Percentiles rank a stretch among this genome's conserved stretches.
Evolutionary conservation across 257 asterid species (phyloP).

Genomic region (Fraxinus pennsylvanica): DNA sequence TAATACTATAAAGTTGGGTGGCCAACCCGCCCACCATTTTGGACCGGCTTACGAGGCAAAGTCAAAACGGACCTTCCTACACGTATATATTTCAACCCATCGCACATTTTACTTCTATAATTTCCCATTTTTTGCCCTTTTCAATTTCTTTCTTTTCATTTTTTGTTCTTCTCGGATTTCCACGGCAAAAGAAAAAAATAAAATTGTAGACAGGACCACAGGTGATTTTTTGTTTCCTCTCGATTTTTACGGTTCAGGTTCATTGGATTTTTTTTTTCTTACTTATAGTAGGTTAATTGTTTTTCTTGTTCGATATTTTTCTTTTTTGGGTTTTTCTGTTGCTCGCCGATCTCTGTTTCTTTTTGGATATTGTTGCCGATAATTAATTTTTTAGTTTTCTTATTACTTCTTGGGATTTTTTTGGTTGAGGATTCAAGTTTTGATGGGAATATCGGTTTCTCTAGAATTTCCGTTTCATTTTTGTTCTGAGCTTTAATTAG

Average conservation of each 20-base stretch:
- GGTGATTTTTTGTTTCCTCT: not conserved
- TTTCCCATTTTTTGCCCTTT: too few species aligned
- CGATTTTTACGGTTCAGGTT: too few species aligned
- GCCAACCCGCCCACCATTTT: too few species aligned
- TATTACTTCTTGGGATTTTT: too few species aligned
- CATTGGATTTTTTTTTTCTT: too few species aligned
- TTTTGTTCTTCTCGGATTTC: not conserved
- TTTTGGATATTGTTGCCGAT: not conserved
- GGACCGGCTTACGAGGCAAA: too few species aligned
- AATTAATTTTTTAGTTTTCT: too few species aligned
- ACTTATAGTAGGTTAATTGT: too few species aligned
- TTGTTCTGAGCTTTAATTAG: not conserved
- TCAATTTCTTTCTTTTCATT: not conserved
- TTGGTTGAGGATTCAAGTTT: not conserved
- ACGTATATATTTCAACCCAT: too few species aligned
- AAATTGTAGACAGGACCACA: not conserved
- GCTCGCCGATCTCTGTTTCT: not conserved
- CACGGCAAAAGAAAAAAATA: not conserved
- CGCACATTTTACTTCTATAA: too few species aligned
- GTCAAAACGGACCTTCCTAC: too few species aligned
- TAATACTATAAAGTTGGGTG: too few species aligned
- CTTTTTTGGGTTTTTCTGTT: not conserved
- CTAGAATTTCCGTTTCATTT: not conserved
- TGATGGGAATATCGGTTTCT: not conserved
- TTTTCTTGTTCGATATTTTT: not conserved